A percentile compares a stretch with the other conserved stretches of the same genome.
Evolutionary conservation across 2,329 filamentous ascomycete genomes (phyloP).

Genomic region (Fusarium cyanostomum): DNA sequence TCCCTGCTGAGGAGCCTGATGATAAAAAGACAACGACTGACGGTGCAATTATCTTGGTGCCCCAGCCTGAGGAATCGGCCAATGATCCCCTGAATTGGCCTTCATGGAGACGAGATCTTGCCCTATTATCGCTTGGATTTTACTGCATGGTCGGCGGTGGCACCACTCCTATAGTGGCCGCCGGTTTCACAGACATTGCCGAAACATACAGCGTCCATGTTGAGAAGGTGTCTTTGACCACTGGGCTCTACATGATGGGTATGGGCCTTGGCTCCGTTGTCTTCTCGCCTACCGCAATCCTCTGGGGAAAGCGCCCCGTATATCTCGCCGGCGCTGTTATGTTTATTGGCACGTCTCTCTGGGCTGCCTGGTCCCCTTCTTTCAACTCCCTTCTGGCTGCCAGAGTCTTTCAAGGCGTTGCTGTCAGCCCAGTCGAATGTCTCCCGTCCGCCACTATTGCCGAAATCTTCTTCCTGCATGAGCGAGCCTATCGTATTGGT

Average conservation of each 20-base stretch:
- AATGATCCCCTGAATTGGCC: constrained; percentile 97
- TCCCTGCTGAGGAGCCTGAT: constrained; percentile 39
- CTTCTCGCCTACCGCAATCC: constrained; percentile 87
- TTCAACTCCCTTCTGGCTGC: constrained; percentile 83
- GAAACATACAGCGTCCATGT: constrained; percentile 70
- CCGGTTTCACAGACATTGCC: constrained; percentile 86
- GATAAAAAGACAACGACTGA: constrained; percentile 81
- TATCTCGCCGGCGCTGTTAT: constrained; percentile 81
- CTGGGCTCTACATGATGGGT: constrained; percentile 93
- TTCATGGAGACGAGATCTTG: constrained; percentile 79
- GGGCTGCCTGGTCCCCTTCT: constrained; percentile 86
- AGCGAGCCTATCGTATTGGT: constrained; percentile 90
- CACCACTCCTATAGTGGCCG: constrained; percentile 89
- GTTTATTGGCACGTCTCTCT: constrained; percentile 80
- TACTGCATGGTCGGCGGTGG: constrained; percentile 95
- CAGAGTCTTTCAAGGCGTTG: constrained; percentile 86
- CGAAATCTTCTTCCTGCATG: constrained; percentile 96
- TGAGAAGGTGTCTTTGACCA: constrained; percentile 83
- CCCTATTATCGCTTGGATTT: constrained; percentile 83
- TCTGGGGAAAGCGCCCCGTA: constrained; percentile 90
- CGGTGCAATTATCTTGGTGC: constrained; percentile 86
- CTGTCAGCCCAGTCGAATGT: constrained; percentile 90
- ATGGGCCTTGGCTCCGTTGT: constrained; percentile 85
- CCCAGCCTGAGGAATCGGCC: constrained; percentile 87
- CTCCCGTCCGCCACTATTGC: constrained; percentile 93